A percentile compares a stretch with the other conserved stretches of the same genome.
Evolutionary conservation across 1,139 yeast genomes (phyloP).

Genomic region (Kodamaea derodonti): DNA sequence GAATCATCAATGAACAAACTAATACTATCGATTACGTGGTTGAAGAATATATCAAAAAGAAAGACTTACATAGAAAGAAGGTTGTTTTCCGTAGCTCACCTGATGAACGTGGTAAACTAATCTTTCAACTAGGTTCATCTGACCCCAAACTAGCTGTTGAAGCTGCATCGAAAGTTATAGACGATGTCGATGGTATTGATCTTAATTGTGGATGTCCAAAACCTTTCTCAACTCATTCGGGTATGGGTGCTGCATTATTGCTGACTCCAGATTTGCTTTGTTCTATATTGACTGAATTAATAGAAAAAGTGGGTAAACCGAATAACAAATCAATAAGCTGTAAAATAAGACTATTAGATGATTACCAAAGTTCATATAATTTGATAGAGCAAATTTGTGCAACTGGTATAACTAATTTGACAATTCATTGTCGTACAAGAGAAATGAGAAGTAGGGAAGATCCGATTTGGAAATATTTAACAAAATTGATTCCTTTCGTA

Average conservation of each 20-base stretch:
- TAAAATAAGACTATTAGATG: constrained; percentile 74
- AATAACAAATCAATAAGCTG: constrained; percentile 79
- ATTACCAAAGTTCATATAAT: constrained; percentile 51
- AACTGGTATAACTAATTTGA: constrained; percentile 82
- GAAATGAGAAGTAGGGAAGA: constrained; percentile 85
- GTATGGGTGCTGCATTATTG: constrained; percentile 95
- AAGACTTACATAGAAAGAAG: constrained; percentile 18
- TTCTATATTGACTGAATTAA: constrained; percentile 62
- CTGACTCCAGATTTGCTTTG: constrained; percentile 76
- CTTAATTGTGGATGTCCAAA: constrained; percentile 96
- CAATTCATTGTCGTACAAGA: constrained; percentile 87
- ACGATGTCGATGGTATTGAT: constrained; percentile 90
- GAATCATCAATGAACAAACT: constrained; percentile 52
- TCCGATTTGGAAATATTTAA: constrained; percentile 67
- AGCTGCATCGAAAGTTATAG: constrained; percentile 76
- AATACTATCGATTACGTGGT: constrained; percentile 58
- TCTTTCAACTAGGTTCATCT: constrained; percentile 90
- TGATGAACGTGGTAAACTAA: constrained; percentile 57
- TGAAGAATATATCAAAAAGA: constrained; percentile 7
- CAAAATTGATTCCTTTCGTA: constrained; percentile 60
- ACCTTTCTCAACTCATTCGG: constrained; percentile 81
- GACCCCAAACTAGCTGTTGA: constrained; percentile 79
- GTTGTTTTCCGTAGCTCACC: constrained; percentile 75
- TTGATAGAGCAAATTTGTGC: constrained; percentile 61
- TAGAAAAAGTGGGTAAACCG: constrained; percentile 76